A percentile compares a stretch with the other conserved stretches of the same genome.
Conservation (phyloP, 768 basidiomycete species). For the Trametes meyenii region DNA sequence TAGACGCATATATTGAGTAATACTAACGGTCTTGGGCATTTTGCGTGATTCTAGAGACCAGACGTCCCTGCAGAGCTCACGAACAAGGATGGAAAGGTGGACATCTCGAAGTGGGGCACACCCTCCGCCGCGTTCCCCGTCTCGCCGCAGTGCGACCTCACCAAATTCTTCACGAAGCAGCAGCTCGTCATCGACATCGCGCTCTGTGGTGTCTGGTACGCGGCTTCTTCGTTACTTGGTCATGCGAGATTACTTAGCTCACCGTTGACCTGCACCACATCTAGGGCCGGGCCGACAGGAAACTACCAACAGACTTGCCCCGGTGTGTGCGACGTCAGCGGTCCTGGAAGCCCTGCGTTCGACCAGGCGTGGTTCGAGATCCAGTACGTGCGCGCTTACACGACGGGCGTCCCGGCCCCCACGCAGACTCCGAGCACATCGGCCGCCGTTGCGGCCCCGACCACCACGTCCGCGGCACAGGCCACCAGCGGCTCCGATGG, state of each 20-base stretch:
- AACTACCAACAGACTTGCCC: conserved; percentile 42
- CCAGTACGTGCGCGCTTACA: conserved; percentile 65
- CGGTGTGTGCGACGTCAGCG: conserved; percentile 48
- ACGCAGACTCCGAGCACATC: conserved; percentile 16
- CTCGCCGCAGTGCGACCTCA: conserved; percentile 42
- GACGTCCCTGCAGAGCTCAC: conserved; percentile 39
- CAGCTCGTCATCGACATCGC: conserved; percentile 57
- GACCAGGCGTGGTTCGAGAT: conserved; percentile 70
- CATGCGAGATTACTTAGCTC: neutral
- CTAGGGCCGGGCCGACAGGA: conserved; percentile 52
- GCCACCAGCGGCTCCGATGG: neutral
- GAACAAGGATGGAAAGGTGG: conserved; percentile 33
- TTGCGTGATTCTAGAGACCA: conserved; percentile 33
- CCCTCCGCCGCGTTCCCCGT: conserved; percentile 47
- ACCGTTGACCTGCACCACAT: neutral
- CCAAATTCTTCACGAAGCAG: conserved; percentile 49
- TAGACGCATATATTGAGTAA: neutral
- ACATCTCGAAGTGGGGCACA: conserved; percentile 44
- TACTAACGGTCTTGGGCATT: too few relatives aligned
- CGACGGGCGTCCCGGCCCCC: conserved; percentile 34
- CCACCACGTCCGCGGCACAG: conserved; percentile 1
- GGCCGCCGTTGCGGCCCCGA: neutral
- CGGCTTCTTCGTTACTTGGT: neutral
- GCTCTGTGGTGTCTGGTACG: conserved; percentile 54
- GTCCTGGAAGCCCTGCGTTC: conserved; percentile 54